A percentile compares a stretch with the other conserved stretches of the same genome.
Evolutionary conservation across 768 basidiomycete genomes (phyloP).

Genomic region (Nidularia pulvinata): DNA sequence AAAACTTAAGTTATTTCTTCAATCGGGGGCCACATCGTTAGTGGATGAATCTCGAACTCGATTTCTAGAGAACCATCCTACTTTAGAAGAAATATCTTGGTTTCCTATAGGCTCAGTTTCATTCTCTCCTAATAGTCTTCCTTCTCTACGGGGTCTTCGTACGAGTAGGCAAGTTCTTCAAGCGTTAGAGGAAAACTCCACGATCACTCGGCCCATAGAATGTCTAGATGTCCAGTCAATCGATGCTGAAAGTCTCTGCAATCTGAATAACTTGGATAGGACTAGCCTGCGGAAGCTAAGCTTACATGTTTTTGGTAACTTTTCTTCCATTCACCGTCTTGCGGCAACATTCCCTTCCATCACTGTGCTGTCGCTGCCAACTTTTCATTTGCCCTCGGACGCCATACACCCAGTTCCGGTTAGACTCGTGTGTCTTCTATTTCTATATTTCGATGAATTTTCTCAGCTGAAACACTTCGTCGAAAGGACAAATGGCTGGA

Average conservation of each 20-base stretch:
- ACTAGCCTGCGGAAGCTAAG: conserved; percentile 26
- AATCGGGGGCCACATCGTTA: conserved; percentile 31
- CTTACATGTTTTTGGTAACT: conserved; percentile 23
- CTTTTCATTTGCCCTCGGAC: conserved; percentile 13
- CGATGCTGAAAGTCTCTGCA: conserved; percentile 22
- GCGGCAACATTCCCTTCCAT: conserved; percentile 35
- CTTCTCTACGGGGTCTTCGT: conserved; percentile 34
- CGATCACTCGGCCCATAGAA: conserved; percentile 26
- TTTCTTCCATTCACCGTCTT: conserved; percentile 24
- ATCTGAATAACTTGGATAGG: conserved; percentile 24
- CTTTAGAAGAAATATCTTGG: conserved; percentile 46
- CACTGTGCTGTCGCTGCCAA: conserved; percentile 37
- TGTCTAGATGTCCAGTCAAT: conserved; percentile 28
- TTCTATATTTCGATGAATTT: not conserved
- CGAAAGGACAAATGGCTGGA: conserved; percentile 35
- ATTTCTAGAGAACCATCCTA: conserved; percentile 45
- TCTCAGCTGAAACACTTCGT: not conserved
- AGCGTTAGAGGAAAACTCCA: conserved; percentile 19
- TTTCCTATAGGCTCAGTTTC: conserved; percentile 32
- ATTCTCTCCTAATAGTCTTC: conserved; percentile 32
- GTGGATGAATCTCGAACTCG: conserved; percentile 30
- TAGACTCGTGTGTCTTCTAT: conserved; percentile 17
- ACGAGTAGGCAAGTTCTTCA: conserved; percentile 30
- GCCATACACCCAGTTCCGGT: conserved; percentile 17
- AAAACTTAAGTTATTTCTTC: conserved; percentile 35